phyloP scores from a whole-genome alignment of 805 yeast genomes.

The Ogataea methanolica region DNA sequence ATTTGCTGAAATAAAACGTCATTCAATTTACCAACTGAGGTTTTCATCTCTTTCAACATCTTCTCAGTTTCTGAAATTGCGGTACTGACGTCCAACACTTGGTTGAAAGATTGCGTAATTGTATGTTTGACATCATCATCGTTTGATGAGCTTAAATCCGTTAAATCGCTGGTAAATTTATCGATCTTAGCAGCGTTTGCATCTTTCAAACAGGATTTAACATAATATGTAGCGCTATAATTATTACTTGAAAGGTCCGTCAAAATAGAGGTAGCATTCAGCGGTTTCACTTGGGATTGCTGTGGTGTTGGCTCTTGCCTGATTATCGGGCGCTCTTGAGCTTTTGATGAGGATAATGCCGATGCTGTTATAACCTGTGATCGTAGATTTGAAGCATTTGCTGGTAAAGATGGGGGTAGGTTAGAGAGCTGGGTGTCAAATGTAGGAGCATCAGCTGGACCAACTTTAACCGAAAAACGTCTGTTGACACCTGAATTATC shows the following conservation, averaged over 20 bases:
- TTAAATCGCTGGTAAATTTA: constrained; percentile 54
- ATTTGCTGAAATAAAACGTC: constrained; percentile 46
- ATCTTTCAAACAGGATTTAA: constrained; percentile 47
- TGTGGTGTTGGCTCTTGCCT: background rate
- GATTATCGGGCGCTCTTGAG: background rate
- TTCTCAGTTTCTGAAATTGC: constrained; percentile 61
- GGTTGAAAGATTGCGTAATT: constrained; percentile 59
- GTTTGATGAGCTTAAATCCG: constrained; percentile 43
- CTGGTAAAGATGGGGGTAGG: constrained; percentile 11
- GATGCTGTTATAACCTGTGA: background rate
- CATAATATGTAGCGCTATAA: constrained; percentile 46
- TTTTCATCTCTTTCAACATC: constrained; percentile 59
- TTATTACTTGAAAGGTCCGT: constrained; percentile 34
- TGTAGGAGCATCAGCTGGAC: constrained; percentile 12
- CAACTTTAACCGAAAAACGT: constrained; percentile 21
- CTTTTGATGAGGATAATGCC: background rate
- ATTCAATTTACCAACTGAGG: constrained; percentile 53
- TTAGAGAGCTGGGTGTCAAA: background rate
- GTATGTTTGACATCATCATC: constrained; percentile 53
- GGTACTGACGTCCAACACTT: constrained; percentile 52
- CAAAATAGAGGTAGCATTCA: constrained; percentile 25
- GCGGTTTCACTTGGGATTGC: background rate
- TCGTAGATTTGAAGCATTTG: constrained; percentile 1
- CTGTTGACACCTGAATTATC: constrained; percentile 18
- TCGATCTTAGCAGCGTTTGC: constrained; percentile 73